Evolutionary conservation across 2,329 filamentous ascomycete species (phyloP).

Genomic region (Colletotrichum aenigma): DNA sequence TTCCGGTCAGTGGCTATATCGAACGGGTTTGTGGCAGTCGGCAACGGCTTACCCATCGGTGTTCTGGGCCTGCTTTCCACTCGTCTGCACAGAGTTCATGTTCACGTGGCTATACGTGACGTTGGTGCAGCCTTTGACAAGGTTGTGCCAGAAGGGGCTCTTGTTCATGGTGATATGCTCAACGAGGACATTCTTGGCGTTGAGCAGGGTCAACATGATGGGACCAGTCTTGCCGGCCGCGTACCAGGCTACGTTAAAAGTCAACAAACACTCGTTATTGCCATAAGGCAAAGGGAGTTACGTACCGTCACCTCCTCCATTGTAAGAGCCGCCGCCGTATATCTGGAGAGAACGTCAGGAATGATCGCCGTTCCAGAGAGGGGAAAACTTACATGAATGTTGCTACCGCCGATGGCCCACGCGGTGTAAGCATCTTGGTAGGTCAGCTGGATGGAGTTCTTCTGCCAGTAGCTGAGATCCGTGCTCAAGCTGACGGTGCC

Average conservation of each 20-base stretch:
- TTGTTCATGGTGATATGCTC: conserved; percentile 60
- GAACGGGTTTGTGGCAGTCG: accelerated
- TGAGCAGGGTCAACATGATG: conserved; percentile 51
- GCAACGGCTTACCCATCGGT: neutral
- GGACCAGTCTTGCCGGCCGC: conserved; percentile 6
- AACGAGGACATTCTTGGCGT: conserved; percentile 72
- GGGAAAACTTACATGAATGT: conserved; percentile 45
- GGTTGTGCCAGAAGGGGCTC: neutral
- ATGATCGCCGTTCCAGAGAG: accelerated
- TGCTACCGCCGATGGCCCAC: conserved; percentile 32
- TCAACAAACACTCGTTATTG: conserved; percentile 31
- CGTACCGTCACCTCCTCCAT: conserved; percentile 66
- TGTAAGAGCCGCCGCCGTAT: conserved; percentile 56
- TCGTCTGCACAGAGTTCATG: conserved; percentile 52
- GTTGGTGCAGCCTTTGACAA: neutral
- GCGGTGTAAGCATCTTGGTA: conserved; percentile 66
- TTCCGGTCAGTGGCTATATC: conserved; percentile 56
- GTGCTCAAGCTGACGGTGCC: conserved; percentile 68
- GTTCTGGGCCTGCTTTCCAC: conserved; percentile 43
- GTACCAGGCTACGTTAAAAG: conserved; percentile 45
- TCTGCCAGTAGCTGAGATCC: conserved; percentile 72
- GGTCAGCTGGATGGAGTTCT: conserved; percentile 65
- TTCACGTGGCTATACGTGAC: neutral
- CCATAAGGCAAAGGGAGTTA: conserved; percentile 23
- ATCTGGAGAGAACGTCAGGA: conserved; percentile 33